Evolutionary conservation across 805 yeast genomes (phyloP), one percentile per base, ranked within the genome.

Genomic region (Myxozyma sirexii): DNA sequence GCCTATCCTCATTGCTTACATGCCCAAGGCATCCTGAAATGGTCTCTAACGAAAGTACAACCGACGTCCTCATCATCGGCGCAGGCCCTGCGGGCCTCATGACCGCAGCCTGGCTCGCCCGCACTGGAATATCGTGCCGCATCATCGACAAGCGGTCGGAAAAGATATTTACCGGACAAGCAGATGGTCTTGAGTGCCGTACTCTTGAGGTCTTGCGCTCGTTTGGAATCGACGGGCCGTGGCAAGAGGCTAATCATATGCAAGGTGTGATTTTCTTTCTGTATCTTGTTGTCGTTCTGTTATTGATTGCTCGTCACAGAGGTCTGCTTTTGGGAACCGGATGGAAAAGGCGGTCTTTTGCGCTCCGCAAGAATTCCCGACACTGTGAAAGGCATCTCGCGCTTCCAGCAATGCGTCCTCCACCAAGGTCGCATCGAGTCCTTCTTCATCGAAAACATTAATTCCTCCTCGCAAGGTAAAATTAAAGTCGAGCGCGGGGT

Each of bases 71-170:
- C n/a, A 71, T 74, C 26, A 67, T 74, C 35, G 77, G 77, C 17
- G 77, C 77, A 23, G 77, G 77, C 15, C 77, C 77, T 13, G 73
- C 77, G 7, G 77, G 77, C 6, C 67, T 71, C 41, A 74, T 74
- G 77, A 64, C 71, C 12, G 77, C 75, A 7, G 58, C 54, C 27
- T 65, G 71, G 66, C 64, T 71, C n/a, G 71, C 75, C 8, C 62
- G 75, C 15, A 57, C 72, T 19, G 76, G 76, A 3, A 59, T 69
- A 15, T 56, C 70, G 15, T 67, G 67, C 54, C 62, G 72, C 8
- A 70, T 74, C 44, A 67, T 74, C 50, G 77, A 74, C 65, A 70
- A 74, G 41, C 67, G 77, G 35, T 47, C 71, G 4, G 63, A 51
- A 41, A 68, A 70, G 46, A 59, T 69, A 17, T 71, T 68, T 57